Percentiles rank a stretch among this genome's conserved stretches.
Evolutionary conservation across 768 basidiomycete species (phyloP).

Genomic region (Tricholoma bakamatsutake): DNA sequence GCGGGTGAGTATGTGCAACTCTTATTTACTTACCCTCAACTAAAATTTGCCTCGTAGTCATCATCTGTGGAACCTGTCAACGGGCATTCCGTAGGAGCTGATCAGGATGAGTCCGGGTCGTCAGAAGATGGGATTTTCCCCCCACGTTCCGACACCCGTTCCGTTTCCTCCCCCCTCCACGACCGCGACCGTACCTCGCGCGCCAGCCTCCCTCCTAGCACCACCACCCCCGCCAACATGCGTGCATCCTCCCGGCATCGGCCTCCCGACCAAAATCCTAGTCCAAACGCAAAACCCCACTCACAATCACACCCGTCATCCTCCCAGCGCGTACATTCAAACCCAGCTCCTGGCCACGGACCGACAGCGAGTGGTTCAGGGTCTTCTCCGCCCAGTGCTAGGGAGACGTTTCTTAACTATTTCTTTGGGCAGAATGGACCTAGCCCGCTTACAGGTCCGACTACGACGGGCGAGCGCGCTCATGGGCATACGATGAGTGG

Average conservation of each 20-base stretch:
- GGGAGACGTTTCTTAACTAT: conserved; percentile 94
- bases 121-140: conserved; percentile 53
- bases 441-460: conserved; percentile 60
- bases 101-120: conserved; percentile 58
- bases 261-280: conserved; percentile 11
- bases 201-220: conserved; percentile 27
- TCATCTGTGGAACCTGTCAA: conserved; percentile 58
- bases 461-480: conserved; percentile 32
- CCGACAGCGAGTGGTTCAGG: conserved; percentile 24
- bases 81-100: conserved; percentile 37
- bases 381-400: conserved; percentile 48
- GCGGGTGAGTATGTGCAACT: conserved; percentile 39
- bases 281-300: neutral
- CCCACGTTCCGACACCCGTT: conserved; percentile 48
- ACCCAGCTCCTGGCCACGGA: conserved; percentile 21
- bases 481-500: conserved; percentile 16
- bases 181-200: conserved; percentile 58
- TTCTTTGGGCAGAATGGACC: conserved; percentile 93
- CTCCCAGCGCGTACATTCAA: conserved; percentile 26
- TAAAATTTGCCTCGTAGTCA: conserved; percentile 36
- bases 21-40: neutral
- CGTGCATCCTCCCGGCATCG: conserved; percentile 32
- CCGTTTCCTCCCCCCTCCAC: conserved; percentile 71
- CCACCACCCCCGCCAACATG: conserved; percentile 21
- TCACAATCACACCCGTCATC: conserved; percentile 12